phyloP scores from a whole-genome alignment of 495 filamentous ascomycete species.

The Annulohypoxylon maeteangense region DNA sequence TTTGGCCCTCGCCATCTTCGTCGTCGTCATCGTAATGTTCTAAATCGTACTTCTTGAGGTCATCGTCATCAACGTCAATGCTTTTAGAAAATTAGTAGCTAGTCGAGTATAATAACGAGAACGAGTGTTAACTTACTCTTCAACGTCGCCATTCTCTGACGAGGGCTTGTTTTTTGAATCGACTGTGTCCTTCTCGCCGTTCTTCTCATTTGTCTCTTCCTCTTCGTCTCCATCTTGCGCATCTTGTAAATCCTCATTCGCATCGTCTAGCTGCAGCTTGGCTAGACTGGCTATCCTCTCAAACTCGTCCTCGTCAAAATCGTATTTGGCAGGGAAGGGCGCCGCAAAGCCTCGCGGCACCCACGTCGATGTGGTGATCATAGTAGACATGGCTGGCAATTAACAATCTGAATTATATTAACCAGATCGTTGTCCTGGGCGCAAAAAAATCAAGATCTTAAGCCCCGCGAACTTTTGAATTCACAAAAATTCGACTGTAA shows the following conservation, averaged over 20 bases:
- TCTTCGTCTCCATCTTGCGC: conserved; percentile 60
- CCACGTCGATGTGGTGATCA: conserved; percentile 96
- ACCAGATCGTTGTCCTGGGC: neutral
- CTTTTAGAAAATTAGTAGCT: conserved; percentile 46
- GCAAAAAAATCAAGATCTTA: conserved; percentile 11
- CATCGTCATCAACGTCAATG: conserved; percentile 74
- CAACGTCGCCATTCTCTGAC: conserved; percentile 43
- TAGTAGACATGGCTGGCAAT: conserved; percentile 55
- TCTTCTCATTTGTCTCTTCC: conserved; percentile 45
- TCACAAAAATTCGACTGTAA: conserved; percentile 37
- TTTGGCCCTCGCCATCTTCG: conserved; percentile 69
- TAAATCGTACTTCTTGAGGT: conserved; percentile 93
- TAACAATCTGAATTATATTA: conserved; percentile 1
- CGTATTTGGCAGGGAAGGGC: conserved; percentile 87
- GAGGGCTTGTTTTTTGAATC: conserved; percentile 44
- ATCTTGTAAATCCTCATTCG: conserved; percentile 82
- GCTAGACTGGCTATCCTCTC: conserved; percentile 89
- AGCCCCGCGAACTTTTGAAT: conserved; percentile 47
- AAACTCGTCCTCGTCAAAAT: conserved; percentile 93
- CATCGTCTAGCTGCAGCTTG: conserved; percentile 91
- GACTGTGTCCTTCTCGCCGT: conserved; percentile 27
- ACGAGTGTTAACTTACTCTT: conserved; percentile 49
- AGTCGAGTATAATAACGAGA: neutral
- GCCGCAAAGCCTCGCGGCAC: conserved; percentile 94
- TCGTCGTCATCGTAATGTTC: conserved; percentile 92